phyloP scores from a whole-genome alignment of 2,329 filamentous ascomycete species.

The Colletotrichum aenigma region DNA sequence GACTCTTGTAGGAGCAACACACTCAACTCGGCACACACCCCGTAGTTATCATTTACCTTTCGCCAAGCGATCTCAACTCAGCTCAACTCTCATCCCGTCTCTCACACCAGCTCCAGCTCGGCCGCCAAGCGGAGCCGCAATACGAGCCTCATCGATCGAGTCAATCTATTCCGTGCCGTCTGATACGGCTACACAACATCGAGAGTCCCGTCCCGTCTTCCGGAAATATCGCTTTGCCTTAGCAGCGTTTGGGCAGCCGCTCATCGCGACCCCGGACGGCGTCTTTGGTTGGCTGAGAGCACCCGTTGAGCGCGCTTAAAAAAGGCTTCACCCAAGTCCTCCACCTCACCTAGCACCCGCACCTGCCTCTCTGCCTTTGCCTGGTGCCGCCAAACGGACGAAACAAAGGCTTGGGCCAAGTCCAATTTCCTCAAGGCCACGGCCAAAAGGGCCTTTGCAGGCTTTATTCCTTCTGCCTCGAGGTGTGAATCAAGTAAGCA shows the following conservation, averaged over 20 bases:
- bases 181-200: neutral
- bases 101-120: neutral
- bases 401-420: conserved; percentile 5
- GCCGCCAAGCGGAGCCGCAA: neutral
- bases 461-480: neutral
- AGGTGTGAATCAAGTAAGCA: conserved; percentile 20
- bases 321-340: conserved; percentile 6
- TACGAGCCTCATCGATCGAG: neutral
- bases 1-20: conserved; percentile 14
- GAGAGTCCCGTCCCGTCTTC: neutral
- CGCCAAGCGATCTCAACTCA: neutral
- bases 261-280: conserved; percentile 18
- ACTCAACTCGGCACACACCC: neutral
- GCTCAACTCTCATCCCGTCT: neutral
- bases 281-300: conserved; percentile 22
- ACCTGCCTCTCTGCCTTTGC: neutral
- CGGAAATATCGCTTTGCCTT: conserved; percentile 18
- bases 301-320: conserved; percentile 21
- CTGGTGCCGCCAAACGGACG: conserved; percentile 13
- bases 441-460: conserved; percentile 7
- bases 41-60: neutral
- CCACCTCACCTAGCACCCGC: neutral
- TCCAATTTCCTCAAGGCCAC: conserved; percentile 16
- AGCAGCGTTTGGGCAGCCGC: conserved; percentile 23
- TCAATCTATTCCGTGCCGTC: neutral